Base-by-base conservation (phyloP, 2,329 filamentous ascomycete species). In the Colletotrichum tropicale region DNA sequence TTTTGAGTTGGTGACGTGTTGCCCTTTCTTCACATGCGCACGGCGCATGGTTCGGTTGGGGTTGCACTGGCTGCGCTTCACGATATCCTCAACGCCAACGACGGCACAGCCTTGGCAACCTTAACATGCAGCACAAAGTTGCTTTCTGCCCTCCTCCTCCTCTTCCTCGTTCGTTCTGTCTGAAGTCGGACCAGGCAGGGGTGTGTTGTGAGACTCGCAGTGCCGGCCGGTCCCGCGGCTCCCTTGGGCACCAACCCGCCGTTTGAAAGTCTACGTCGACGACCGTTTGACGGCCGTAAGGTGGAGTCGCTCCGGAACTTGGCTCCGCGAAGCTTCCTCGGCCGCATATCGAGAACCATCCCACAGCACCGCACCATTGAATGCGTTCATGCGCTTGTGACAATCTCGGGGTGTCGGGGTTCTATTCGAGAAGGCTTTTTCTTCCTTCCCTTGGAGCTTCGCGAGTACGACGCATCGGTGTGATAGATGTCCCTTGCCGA, bases 1-100 rank as follows among this genome's bases (percentile, higher is more conserved):
- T 73, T 74, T 75, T 73, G 73, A 65, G 64, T 65, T 52, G 64
- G 64, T 67, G 73, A 75, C 73, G 70, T 73, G 18, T 34, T 73
- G 60, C 32, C 21, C 30, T 60, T 62, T 21, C 6, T 75, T 75
- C 73, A 73, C 73, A 68, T 75, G 70, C 56, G 73, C 64, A 73
- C 32, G 70, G 70, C 71, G 38, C 21, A 26, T 73, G 64, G 43
- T 65, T 75, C 64, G 64, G 43, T 24, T 48, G 62, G 60, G 60
- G 38, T 64, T 65, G 36, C 66, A 60, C 28, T 58, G 34, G 66
- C 36, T n/a, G 28, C 16, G 52, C 67, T 70, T 62, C 58, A 52
- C 55, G 56, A 70, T 71, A 48, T 15, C 68, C 34, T 70, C 68
- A 55, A 8, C 43, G 43, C 26, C 36, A 62, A 69, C 66, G 66